Evolutionary conservation across 2,329 filamentous ascomycete genomes (phyloP), one percentile per base, ranked within the genome.

Genomic region (Apiospora saccharicola): DNA sequence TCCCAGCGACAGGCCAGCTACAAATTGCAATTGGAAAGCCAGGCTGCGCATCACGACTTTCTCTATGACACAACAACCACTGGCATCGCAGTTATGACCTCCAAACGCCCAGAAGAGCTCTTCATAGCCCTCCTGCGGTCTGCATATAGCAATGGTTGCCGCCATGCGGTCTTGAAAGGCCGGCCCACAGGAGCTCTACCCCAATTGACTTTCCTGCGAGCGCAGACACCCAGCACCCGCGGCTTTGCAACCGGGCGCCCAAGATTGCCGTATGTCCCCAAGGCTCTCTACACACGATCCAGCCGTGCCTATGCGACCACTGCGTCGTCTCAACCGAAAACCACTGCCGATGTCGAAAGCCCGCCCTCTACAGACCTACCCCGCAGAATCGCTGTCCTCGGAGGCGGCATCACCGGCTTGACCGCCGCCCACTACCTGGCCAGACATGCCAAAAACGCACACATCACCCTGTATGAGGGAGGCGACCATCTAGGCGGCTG

Each of bases 331-430:
- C 26, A 61, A 22, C 53, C 26, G 19, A 26, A 19, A 30, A 8
- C 53, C 53, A 61, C 34, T 0, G 16, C 53, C 26, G 16, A 34
- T 22, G 53, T 34, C 53, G 3, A 64, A 24, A 64, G 34, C 34
- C 34, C 57, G 30, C 30, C 57, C 22, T 64, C 53, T 12, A 14
- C 53, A 22, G 30, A 37, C 53, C 16, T 6, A 26, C 78, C 78
- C 13, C 77, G 81, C 71, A 76, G 82, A 26, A 84, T 94, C 71
- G 94, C 93, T 34, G 86, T 97, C 70, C 82, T 97, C 43, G 95
- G 95, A 70, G 94, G 91, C 73, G 95, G 95, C 53, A 91, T 98
- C 79, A 96, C 94, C 1, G 95, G 95, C 69, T 88, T 98, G 68
- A 89, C 92, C 47, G 88, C 91, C 51, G 94, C 94, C 43, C 94